phyloP scores from a whole-genome alignment of 352 stramenopile genomes.

The Aphanomyces astaci region DNA sequence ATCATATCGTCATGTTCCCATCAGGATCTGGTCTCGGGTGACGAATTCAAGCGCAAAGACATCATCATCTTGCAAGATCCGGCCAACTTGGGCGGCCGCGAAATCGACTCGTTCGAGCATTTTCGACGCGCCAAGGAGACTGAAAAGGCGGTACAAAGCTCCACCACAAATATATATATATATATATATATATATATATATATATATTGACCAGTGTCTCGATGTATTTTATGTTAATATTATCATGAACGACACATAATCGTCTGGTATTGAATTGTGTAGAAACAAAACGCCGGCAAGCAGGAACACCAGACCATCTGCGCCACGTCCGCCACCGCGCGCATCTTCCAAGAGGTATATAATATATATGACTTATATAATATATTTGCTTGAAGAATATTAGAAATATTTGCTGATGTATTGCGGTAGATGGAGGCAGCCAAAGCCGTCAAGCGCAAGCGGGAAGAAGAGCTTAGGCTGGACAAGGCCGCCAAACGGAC shows the following conservation, averaged over 20 bases:
- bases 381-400: too few relatives aligned
- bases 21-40: conserved; percentile 89
- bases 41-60: conserved; percentile 88
- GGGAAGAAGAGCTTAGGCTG: conserved; percentile 55
- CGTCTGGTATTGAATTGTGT: not conserved
- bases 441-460: conserved; percentile 48
- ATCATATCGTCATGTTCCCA: not conserved
- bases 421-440: conserved; percentile 43
- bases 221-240: too few relatives aligned
- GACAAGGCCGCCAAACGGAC: conserved; percentile 40
- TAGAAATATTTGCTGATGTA: too few relatives aligned
- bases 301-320: conserved; percentile 52
- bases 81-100: conserved; percentile 79
- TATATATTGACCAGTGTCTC: too few relatives aligned
- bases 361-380: too few relatives aligned
- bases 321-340: conserved; percentile 73
- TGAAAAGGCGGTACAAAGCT: not conserved
- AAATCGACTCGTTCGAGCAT: conserved; percentile 98
- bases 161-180: too few relatives aligned
- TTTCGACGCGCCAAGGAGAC: conserved; percentile 60
- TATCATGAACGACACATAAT: conserved; percentile 20
- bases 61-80: conserved; percentile 95
- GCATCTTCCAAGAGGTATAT: conserved; percentile 55
- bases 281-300: conserved; percentile 20
- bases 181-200: too few relatives aligned